Evolutionary conservation across 495 filamentous ascomycete species (phyloP).

Genomic region (Viridothelium virens): DNA sequence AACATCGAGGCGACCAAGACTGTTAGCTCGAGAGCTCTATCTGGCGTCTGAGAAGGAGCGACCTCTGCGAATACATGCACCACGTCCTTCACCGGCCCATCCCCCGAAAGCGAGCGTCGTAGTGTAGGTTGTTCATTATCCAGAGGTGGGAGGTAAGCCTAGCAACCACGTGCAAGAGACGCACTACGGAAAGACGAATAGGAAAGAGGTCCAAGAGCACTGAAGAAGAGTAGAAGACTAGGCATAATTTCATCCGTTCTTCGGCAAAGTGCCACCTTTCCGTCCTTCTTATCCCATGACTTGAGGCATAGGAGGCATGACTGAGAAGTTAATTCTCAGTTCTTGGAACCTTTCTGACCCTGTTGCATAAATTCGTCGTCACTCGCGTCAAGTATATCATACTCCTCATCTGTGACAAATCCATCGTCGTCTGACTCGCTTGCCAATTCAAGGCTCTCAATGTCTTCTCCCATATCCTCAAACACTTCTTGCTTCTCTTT

Average conservation of each 20-base stretch:
- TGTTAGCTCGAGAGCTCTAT: neutral
- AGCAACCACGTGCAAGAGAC: neutral
- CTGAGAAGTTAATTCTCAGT: neutral
- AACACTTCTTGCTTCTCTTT: conserved; percentile 32
- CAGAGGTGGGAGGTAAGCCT: no score
- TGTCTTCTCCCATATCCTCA: conserved; percentile 54
- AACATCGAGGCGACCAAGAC: neutral
- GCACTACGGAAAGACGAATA: neutral
- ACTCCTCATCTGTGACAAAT: conserved; percentile 95
- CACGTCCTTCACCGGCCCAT: no score
- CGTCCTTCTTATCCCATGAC: neutral
- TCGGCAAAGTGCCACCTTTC: neutral
- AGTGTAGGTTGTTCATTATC: no score
- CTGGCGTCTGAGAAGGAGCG: neutral
- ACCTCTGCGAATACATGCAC: neutral
- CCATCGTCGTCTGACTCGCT: conserved; percentile 58
- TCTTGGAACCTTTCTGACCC: neutral
- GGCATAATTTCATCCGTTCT: neutral
- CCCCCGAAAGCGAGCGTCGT: no score
- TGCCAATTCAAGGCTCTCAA: conserved; percentile 51
- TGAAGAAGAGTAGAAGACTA: neutral
- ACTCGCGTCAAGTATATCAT: conserved; percentile 90
- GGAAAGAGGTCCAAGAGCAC: neutral
- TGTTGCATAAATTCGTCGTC: conserved; percentile 64
- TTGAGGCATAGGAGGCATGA: neutral